Base-by-base conservation (phyloP, 1,284 basidiomycete species). In the Lentinus polychrous region DNA sequence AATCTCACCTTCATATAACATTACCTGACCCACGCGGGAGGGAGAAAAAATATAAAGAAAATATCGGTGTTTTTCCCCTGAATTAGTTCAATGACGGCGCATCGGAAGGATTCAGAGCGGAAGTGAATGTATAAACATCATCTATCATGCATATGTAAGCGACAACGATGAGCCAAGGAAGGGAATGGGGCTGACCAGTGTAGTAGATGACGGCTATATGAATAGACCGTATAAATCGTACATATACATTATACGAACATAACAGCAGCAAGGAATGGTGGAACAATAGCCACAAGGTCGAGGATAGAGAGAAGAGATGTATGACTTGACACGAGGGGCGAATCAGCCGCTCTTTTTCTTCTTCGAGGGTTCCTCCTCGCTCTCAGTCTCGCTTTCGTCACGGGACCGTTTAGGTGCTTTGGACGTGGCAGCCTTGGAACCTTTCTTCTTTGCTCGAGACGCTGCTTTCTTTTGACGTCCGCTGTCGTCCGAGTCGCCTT, bases 311-410 rank as follows among this genome's bases (percentile, higher is more conserved):
- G 11, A 44, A 3, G 20, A 3, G 43, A 15, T 27, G 18, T 2
- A 36, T 37, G 22, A 12, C 17, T 24, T 11, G 15, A 15, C 12
- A 22, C 10, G 3, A 22, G 22, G n/a, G 5, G 31, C 15, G 17
- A 45, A 27, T 33, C 41, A 39, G n/a, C 43, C 46, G 20, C 41
- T 40, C 36, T 20, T 49, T 51, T 50, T 61, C 51, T 52, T 60
- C 47, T 55, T 60, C 18, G 58, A 56, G 15, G 51, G 45, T 36
- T 60, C 64, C 17, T 65, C 59, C 15, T 63, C 62, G 18, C 55
- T 53, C 33, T 63, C 63, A 6, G 61, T 58, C 12, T 59, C 60
- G 10, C 57, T 58, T 14, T 59, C 60, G 17, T 62, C 60, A 33
- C 51, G 49, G 27, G 37, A 37, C 45, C 36, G 15, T 47, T 40